These are phyloP conservation scores for Talaromyces sp. DNA, from an alignment of 2,329 filamentous ascomycete species.

Conservation along the genomic window DNA sequence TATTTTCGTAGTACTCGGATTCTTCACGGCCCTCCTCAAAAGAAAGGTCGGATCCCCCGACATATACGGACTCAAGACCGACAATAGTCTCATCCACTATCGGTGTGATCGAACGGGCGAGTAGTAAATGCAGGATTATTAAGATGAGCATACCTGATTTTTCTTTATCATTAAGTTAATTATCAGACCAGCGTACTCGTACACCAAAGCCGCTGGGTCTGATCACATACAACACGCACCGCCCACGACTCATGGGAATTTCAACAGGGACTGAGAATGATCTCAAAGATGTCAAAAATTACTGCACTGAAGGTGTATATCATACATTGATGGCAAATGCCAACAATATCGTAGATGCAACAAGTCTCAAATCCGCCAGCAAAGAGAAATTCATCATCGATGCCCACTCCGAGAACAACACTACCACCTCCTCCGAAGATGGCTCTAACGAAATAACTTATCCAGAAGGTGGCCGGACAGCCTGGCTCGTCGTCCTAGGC, in stretches of 20 bases:
- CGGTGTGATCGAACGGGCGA: not conserved
- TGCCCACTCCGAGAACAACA: not conserved
- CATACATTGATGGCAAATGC: not conserved
- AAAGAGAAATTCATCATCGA: not conserved
- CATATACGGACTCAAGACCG: not conserved
- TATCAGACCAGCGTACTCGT: not conserved
- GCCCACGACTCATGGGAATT: not conserved
- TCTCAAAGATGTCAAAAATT: not conserved
- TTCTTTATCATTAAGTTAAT: not conserved
- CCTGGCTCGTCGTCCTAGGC: constrained; percentile 85
- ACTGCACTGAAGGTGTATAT: not conserved
- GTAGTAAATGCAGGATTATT: not conserved
- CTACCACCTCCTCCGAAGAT: not conserved
- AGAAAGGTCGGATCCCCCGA: not conserved
- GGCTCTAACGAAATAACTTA: not conserved
- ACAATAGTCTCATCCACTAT: not conserved
- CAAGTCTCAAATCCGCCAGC: not conserved
- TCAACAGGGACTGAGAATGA: not conserved
- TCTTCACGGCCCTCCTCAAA: not conserved
- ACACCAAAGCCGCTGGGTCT: not conserved
- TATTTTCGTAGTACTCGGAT: not conserved
- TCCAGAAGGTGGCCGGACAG: constrained; percentile 73
- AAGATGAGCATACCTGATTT: no score
- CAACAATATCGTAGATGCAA: not conserved
- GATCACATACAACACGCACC: not conserved